Evolutionary conservation across 2,329 filamentous ascomycete species (phyloP).

Genomic region (Nigrospora sphaerica): DNA sequence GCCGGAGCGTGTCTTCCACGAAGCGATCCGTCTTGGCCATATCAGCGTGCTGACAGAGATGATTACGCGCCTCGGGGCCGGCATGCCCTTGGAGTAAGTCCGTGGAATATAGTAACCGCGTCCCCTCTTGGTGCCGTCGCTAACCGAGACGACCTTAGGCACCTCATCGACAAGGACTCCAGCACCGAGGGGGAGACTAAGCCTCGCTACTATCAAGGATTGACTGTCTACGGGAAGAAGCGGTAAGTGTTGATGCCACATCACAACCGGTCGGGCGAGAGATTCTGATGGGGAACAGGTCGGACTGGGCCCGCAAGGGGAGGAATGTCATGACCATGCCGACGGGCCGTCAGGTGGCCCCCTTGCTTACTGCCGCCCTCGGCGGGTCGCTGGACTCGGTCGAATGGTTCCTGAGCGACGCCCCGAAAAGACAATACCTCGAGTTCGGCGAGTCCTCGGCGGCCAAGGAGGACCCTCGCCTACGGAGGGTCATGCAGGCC

Average conservation of each 20-base stretch:
- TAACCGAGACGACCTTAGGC: constrained; percentile 6
- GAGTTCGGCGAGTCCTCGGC: constrained; percentile 57
- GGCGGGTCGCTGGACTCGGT: constrained; percentile 57
- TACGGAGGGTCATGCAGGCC: constrained; percentile 54
- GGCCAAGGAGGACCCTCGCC: constrained; percentile 52
- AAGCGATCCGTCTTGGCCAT: constrained; percentile 39
- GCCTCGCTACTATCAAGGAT: constrained; percentile 48
- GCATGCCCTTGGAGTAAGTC: constrained; percentile 53
- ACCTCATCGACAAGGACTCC: constrained; percentile 53
- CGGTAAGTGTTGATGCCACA: constrained; percentile 22
- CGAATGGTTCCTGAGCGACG: constrained; percentile 72
- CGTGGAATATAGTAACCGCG: no score
- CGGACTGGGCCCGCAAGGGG: constrained; percentile 66
- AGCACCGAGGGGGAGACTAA: constrained; percentile 58
- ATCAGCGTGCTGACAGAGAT: constrained; percentile 53
- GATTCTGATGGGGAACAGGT: constrained; percentile 26
- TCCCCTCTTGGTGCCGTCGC: background rate
- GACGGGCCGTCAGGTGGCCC: constrained; percentile 41
- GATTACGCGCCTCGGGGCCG: constrained; percentile 60
- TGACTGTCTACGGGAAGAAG: constrained; percentile 56
- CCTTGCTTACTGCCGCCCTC: constrained; percentile 52
- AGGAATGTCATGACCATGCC: constrained; percentile 33
- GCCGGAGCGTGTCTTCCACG: constrained; percentile 30
- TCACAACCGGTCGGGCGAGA: constrained; percentile 35
- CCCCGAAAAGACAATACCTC: constrained; percentile 58